Evolutionary conservation across 345 rosid species (phyloP).

Genomic region (Aquilaria malaccensis): DNA sequence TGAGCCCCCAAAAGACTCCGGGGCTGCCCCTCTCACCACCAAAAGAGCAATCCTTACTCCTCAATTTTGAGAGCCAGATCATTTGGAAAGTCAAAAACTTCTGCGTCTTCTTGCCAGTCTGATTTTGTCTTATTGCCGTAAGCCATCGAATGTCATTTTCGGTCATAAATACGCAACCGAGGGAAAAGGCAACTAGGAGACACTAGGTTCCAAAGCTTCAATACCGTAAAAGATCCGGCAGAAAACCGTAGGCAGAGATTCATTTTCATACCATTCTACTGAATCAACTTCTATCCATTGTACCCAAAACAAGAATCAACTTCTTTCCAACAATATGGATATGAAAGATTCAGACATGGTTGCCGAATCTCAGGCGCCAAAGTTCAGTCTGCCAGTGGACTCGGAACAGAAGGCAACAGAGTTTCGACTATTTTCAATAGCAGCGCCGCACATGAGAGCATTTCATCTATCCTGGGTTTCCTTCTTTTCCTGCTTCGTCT

Average conservation of each 20-base stretch:
- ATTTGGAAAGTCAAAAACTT: not conserved
- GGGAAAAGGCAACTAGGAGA: too few species aligned
- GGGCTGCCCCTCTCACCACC: not conserved
- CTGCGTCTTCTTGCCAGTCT: too few species aligned
- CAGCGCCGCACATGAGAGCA: slow-evolving; percentile 82
- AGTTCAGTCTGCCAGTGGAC: slow-evolving; percentile 72
- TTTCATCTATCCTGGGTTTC: slow-evolving; percentile 88
- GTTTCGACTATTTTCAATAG: slow-evolving; percentile 57
- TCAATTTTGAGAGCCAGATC: not conserved
- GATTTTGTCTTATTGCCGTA: too few species aligned
- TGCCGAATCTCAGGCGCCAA: slow-evolving; percentile 15
- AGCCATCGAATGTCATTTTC: too few species aligned
- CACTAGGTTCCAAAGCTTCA: too few species aligned
- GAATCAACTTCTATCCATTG: not conserved
- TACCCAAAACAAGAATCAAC: not conserved
- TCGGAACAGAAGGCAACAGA: slow-evolving; percentile 71
- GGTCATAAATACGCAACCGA: too few species aligned
- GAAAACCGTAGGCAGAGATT: too few species aligned
- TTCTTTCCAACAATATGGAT: not conserved
- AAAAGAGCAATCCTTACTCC: not conserved
- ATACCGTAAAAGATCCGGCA: too few species aligned
- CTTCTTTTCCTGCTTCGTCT: slow-evolving; percentile 77
- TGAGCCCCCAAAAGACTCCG: not conserved
- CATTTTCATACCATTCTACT: too few species aligned
- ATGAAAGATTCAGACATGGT: slow-evolving; percentile 19